phyloP scores from a whole-genome alignment of 2,329 filamentous ascomycete species.

The Neofusicoccum umdonicola region DNA sequence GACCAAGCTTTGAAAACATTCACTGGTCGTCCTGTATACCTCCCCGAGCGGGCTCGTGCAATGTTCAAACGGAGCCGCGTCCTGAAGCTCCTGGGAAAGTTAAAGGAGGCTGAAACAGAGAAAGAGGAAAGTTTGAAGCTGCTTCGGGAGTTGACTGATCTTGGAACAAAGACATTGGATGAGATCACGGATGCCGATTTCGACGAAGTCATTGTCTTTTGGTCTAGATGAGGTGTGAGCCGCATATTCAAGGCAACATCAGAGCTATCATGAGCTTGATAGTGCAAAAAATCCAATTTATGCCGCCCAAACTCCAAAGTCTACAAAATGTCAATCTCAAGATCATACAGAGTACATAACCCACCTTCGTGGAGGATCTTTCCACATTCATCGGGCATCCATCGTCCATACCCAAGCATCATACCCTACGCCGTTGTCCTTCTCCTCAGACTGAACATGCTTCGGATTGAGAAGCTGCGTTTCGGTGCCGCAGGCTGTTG shows the following conservation, averaged over 20 bases:
- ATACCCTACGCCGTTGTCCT: background rate
- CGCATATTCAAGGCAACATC: no score
- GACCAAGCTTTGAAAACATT: constrained; percentile 1
- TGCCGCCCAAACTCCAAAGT: no score
- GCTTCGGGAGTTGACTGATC: background rate
- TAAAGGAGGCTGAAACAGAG: background rate
- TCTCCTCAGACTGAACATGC: background rate
- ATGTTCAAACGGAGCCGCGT: background rate
- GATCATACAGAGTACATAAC: no score
- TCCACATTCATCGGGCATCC: no score
- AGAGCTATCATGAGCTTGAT: background rate
- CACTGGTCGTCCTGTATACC: background rate
- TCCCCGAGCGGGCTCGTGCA: constrained; percentile 6
- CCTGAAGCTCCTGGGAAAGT: background rate
- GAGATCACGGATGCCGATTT: constrained; percentile 3
- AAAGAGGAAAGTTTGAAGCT: background rate
- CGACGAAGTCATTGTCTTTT: constrained; percentile 12
- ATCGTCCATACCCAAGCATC: background rate
- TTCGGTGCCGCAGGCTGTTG: background rate
- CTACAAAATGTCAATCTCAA: no score
- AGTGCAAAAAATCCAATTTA: background rate
- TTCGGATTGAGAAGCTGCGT: background rate
- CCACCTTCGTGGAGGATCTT: no score
- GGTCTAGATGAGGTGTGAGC: constrained; percentile 6
- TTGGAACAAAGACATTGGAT: background rate